Evolutionary conservation across 176 grass and related monocot genomes (phyloP).

Genomic region (Avena eriantha): DNA sequence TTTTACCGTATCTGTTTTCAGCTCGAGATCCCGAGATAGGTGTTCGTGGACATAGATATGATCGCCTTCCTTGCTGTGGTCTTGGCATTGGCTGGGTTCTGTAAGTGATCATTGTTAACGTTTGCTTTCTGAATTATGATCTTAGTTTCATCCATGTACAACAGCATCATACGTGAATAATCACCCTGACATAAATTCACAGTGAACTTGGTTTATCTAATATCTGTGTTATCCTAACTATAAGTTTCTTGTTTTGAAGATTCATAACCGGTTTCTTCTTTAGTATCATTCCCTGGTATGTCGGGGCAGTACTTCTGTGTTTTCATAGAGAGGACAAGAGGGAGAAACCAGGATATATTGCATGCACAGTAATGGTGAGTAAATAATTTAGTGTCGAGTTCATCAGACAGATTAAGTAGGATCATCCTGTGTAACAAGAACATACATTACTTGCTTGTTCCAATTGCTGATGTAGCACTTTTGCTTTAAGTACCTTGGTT

Average conservation of each 20-base stretch:
- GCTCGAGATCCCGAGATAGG: constrained; percentile 58
- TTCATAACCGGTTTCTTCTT: constrained; percentile 94
- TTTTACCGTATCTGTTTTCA: constrained; percentile 39
- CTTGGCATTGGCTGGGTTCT: constrained; percentile 88
- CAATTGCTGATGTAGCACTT: constrained; percentile 11
- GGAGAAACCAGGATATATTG: constrained; percentile 86
- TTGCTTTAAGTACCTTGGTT: neutral
- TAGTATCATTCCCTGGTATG: constrained; percentile 80
- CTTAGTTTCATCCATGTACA: constrained; percentile 28
- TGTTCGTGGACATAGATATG: constrained; percentile 50
- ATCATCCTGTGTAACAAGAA: constrained; percentile 2
- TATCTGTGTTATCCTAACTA: constrained; percentile 22
- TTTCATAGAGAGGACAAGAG: constrained; percentile 62
- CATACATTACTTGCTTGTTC: neutral
- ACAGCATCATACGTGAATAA: neutral
- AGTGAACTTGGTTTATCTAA: constrained; percentile 24
- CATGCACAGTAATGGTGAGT: constrained; percentile 73
- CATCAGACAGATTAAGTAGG: neutral
- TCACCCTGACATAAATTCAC: neutral
- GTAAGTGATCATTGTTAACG: constrained; percentile 51
- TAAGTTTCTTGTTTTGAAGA: constrained; percentile 41
- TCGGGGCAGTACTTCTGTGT: constrained; percentile 75
- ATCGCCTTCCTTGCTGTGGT: constrained; percentile 76
- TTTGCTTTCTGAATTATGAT: neutral
- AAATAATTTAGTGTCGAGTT: constrained; percentile 9